Conservation (phyloP, 1,284 basidiomycete species). For the Boletellus deceptivus region DNA sequence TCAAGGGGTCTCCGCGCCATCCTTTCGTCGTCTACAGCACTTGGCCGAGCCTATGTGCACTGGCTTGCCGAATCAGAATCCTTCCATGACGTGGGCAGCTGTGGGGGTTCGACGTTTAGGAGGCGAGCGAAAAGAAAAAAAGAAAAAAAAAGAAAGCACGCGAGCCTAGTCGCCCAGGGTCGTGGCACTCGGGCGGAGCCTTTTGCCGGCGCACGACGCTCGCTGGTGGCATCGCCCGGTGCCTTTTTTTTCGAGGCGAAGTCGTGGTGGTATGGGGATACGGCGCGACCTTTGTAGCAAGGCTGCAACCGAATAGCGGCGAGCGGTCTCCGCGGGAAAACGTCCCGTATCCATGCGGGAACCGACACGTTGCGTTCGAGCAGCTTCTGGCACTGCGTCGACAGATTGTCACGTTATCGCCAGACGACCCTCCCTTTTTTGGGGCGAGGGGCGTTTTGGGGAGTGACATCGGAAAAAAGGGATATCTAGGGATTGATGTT, state of each 20-base stretch:
- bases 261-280: slow-evolving; percentile 20
- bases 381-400: slow-evolving; percentile 13
- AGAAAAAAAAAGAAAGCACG: too few relatives aligned
- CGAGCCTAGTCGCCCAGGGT: background rate
- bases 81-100: slow-evolving; percentile 25
- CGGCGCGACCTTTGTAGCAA: slow-evolving; percentile 12
- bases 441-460: background rate
- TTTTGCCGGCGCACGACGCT: too few relatives aligned
- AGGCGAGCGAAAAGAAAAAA: background rate
- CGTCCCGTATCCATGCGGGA: slow-evolving; percentile 30
- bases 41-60: background rate
- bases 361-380: slow-evolving; percentile 26
- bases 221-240: too few relatives aligned
- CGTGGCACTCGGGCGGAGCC: too few relatives aligned
- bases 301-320: slow-evolving; percentile 12
- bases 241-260: too few relatives aligned
- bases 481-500: background rate
- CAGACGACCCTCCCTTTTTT: slow-evolving; percentile 13
- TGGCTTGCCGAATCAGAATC: slow-evolving; percentile 8
- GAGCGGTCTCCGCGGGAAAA: slow-evolving; percentile 34
- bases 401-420: slow-evolving; percentile 25
- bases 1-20: too few relatives aligned
- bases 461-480: too few relatives aligned
- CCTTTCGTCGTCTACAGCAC: too few relatives aligned
- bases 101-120: slow-evolving; percentile 23